A percentile compares a stretch with the other conserved stretches of the same genome.
phyloP scores from a whole-genome alignment of 2,329 filamentous ascomycete genomes.

The Pyrenochaeta sp. region DNA sequence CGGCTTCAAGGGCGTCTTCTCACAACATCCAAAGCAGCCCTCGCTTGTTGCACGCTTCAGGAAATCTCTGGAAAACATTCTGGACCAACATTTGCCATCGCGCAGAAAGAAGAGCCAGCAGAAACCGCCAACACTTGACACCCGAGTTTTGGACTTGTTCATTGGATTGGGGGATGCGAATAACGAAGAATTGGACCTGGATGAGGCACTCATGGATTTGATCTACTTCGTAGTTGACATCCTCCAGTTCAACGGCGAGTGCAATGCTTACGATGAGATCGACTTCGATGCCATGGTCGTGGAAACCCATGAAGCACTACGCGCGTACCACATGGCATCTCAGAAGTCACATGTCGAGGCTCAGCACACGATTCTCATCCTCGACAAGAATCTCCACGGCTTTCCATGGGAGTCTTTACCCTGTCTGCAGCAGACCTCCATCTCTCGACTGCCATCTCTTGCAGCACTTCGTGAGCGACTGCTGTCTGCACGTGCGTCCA shows the following conservation, averaged over 20 bases:
- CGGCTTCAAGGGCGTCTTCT: conserved; percentile 94
- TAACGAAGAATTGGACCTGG: conserved; percentile 73
- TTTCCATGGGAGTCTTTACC: conserved; percentile 98
- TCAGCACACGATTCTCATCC: conserved; percentile 82
- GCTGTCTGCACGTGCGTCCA: conserved; percentile 56
- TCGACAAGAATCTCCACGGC: conserved; percentile 88
- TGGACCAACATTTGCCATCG: conserved; percentile 87
- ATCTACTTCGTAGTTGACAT: conserved; percentile 97
- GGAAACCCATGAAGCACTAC: conserved; percentile 84
- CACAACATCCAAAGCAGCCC: conserved; percentile 69
- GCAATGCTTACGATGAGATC: conserved; percentile 96
- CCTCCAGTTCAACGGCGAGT: conserved; percentile 93
- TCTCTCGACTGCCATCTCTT: conserved; percentile 88
- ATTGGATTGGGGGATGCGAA: conserved; percentile 80
- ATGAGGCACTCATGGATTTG: conserved; percentile 89
- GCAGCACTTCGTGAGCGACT: conserved; percentile 81
- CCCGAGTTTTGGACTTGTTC: conserved; percentile 83
- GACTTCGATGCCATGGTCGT: conserved; percentile 93
- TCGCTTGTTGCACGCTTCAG: conserved; percentile 78
- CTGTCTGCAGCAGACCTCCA: conserved; percentile 78
- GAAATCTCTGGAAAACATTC: conserved; percentile 75
- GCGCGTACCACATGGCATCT: conserved; percentile 71
- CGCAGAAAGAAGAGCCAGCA: conserved; percentile 67
- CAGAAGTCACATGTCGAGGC: conserved; percentile 46
- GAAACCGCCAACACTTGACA: conserved; percentile 62